A percentile compares a stretch with the other conserved stretches of the same genome.
Evolutionary conservation across 2,329 filamentous ascomycete species (phyloP).

Genomic region (Anisogramma anomala): DNA sequence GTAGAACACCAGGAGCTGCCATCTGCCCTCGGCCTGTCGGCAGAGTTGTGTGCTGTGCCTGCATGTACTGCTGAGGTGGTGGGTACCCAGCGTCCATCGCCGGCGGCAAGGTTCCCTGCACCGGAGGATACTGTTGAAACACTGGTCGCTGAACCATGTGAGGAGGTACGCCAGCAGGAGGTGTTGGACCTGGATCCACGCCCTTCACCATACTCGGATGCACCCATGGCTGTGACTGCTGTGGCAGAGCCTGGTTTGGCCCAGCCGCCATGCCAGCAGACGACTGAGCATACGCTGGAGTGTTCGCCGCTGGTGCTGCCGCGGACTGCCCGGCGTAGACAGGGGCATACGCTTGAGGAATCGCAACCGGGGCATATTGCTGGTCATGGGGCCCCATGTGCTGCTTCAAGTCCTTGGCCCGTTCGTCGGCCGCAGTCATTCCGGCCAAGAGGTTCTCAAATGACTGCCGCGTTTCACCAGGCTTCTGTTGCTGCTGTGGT

Average conservation of each 20-base stretch:
- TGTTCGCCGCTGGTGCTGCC: conserved; percentile 19
- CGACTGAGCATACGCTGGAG: conserved; percentile 11
- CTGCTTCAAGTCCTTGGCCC: conserved; percentile 9
- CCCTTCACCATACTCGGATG: conserved; percentile 10
- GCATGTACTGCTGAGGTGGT: conserved; percentile 10
- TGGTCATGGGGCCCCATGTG: conserved; percentile 19
- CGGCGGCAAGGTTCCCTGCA: conserved; percentile 10
- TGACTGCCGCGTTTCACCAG: conserved; percentile 2
- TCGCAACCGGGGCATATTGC: conserved; percentile 27
- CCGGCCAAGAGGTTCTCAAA: conserved; percentile 2
- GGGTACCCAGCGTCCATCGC: conserved; percentile 7
- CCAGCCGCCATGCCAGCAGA: conserved; percentile 8
- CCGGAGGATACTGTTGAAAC: conserved; percentile 11
- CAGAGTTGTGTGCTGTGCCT: conserved; percentile 2
- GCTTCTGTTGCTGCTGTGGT: conserved; percentile 13
- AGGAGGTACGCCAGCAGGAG: conserved; percentile 2
- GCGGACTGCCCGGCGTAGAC: conserved; percentile 26
- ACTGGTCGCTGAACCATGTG: conserved; percentile 7
- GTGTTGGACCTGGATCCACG: conserved; percentile 8
- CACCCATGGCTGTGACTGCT: conserved; percentile 10
- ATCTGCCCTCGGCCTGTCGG: conserved; percentile 4
- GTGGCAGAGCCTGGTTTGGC: conserved; percentile 11
- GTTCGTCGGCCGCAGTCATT: neutral
- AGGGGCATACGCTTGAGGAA: conserved; percentile 26
- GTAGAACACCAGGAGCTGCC: conserved; percentile 1